Conservation (phyloP, 139 green algal genomes). For the Raphidocelis subcapitata region DNA sequence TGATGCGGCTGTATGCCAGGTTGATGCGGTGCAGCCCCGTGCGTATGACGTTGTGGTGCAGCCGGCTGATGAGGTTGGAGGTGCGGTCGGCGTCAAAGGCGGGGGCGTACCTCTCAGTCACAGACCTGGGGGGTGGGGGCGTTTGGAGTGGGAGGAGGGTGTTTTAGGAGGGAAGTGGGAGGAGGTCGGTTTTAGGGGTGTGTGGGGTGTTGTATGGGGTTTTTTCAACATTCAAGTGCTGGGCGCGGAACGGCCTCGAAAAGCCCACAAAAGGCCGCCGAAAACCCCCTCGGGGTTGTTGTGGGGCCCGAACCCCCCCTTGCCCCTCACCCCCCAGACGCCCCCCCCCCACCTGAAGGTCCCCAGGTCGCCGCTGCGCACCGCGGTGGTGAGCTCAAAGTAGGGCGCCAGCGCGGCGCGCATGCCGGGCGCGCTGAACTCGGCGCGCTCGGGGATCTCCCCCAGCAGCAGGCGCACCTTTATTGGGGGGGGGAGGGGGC, state of each 20-base stretch:
- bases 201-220: too few relatives aligned
- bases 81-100: conserved; percentile 79
- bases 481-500: background rate
- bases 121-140: too few relatives aligned
- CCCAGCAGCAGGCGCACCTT: conserved; percentile 95
- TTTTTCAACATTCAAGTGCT: too few relatives aligned
- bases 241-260: too few relatives aligned
- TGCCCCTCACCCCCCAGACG: too few relatives aligned
- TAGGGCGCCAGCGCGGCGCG: conserved; percentile 77
- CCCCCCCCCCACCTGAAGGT: too few relatives aligned
- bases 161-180: too few relatives aligned
- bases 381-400: conserved; percentile 83
- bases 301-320: too few relatives aligned
- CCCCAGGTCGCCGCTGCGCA: conserved; percentile 83
- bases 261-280: too few relatives aligned
- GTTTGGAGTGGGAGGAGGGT: too few relatives aligned
- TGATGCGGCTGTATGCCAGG: conserved; percentile 94
- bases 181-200: too few relatives aligned
- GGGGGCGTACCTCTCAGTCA: conserved; percentile 53
- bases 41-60: conserved; percentile 96
- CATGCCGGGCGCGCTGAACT: conserved; percentile 79
- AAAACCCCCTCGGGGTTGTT: too few relatives aligned
- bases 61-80: conserved; percentile 86
- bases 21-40: conserved; percentile 91
- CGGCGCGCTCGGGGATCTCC: conserved; percentile 91